These are phyloP conservation scores for Aureococcus anophagefferens DNA, from an alignment of 108 stramenopile species.

Conservation along the genomic window DNA sequence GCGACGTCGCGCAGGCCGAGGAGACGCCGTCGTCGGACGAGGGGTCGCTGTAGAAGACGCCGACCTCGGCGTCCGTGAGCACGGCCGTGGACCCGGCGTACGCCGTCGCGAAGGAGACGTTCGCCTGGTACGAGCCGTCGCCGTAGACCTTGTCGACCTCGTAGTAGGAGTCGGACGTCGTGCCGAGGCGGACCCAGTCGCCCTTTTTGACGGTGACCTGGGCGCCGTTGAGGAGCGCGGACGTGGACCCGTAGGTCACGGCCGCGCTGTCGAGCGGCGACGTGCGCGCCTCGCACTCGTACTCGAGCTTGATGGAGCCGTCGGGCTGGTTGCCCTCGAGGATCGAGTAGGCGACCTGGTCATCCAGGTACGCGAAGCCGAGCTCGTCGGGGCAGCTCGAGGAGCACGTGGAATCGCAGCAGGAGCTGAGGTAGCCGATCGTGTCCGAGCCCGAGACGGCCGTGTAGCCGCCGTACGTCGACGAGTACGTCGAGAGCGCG, in stretches of 20 bases:
- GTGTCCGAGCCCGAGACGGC: constrained; percentile 31
- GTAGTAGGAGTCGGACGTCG: constrained; percentile 15
- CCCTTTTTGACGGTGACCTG: background rate
- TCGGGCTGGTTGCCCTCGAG: constrained; percentile 56
- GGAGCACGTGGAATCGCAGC: background rate
- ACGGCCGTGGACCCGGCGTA: constrained; percentile 9
- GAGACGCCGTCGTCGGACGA: constrained; percentile 42
- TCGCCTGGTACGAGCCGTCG: constrained; percentile 15
- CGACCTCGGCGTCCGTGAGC: constrained; percentile 54
- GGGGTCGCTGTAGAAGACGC: constrained; percentile 60
- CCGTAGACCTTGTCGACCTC: constrained; percentile 21
- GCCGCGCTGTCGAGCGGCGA: constrained; percentile 3
- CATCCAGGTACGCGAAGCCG: constrained; percentile 6
- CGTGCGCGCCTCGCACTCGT: constrained; percentile 54
- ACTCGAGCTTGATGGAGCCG: constrained; percentile 52
- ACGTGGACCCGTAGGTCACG: background rate
- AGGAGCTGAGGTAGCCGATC: constrained; percentile 14
- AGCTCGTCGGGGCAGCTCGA: background rate
- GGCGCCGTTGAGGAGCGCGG: background rate
- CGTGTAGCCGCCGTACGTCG: no score
- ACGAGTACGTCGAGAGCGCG: no score
- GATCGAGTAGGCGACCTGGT: constrained; percentile 25
- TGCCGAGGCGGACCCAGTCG: constrained; percentile 19
- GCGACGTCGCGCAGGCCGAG: constrained; percentile 37
- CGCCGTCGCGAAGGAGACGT: constrained; percentile 11